phyloP scores from a whole-genome alignment of 176 grass and related monocot species.

The maize (Zea mays) region DNA sequence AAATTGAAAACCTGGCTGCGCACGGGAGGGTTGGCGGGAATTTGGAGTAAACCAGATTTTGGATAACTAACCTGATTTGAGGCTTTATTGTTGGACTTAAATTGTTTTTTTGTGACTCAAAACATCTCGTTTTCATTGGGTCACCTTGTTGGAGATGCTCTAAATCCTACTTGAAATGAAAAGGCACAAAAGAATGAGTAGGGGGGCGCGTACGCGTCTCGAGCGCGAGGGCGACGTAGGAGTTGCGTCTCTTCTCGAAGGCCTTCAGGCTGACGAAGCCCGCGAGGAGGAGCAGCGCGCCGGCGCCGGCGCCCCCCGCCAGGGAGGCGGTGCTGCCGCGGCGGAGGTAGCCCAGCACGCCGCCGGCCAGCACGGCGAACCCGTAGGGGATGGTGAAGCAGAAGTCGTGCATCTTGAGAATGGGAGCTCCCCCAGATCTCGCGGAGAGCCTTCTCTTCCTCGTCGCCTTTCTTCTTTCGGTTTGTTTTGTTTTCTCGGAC shows the following conservation, averaged over 20 bases:
- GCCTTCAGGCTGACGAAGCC: constrained; percentile 91
- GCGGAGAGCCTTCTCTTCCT: not conserved
- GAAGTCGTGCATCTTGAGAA: constrained; percentile 85
- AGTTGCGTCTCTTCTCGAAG: constrained; percentile 84
- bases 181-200: not conserved
- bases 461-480: not conserved
- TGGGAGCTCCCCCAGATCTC: constrained; percentile 30
- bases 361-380: constrained; percentile 64
- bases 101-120: no score
- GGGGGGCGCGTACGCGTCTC: constrained; percentile 55
- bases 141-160: no score
- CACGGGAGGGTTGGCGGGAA: no score
- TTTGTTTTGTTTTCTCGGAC: not conserved
- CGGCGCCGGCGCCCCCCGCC: constrained; percentile 67
- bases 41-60: no score
- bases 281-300: constrained; percentile 67
- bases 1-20: no score
- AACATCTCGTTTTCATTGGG: no score
- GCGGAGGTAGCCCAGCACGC: constrained; percentile 66
- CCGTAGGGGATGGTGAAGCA: constrained; percentile 98
- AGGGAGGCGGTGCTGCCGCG: constrained; percentile 87
- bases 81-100: no score
- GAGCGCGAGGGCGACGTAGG: constrained; percentile 61
- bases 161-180: not conserved
- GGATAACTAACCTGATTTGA: no score